A percentile compares a stretch with the other conserved stretches of the same genome.
phyloP scores from a whole-genome alignment of 805 yeast species.

The Cyberlindnera bimundalis region DNA sequence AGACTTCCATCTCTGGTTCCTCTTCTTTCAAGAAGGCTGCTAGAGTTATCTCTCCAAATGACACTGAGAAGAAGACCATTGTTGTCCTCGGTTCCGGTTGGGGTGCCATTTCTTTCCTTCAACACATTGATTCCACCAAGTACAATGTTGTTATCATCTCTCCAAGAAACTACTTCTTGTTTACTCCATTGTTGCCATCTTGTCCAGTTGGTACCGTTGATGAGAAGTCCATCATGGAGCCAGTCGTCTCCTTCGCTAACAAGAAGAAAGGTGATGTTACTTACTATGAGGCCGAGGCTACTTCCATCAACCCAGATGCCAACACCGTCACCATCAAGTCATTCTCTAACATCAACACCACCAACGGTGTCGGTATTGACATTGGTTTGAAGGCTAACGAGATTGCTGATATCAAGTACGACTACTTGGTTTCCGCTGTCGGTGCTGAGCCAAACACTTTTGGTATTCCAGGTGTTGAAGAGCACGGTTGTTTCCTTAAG shows the following conservation, averaged over 20 bases:
- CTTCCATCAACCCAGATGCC: slow-evolving; percentile 71
- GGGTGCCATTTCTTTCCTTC: slow-evolving; percentile 88
- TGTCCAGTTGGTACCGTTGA: slow-evolving; percentile 89
- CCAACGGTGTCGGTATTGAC: slow-evolving; percentile 29
- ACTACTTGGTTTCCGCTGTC: slow-evolving; percentile 83
- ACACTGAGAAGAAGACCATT: slow-evolving; percentile 36
- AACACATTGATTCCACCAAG: slow-evolving; percentile 78
- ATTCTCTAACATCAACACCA: slow-evolving; percentile 37
- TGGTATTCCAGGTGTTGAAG: slow-evolving; percentile 87
- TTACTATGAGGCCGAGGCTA: slow-evolving; percentile 89
- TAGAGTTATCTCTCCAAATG: slow-evolving; percentile 33
- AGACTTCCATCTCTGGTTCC: slow-evolving; percentile 31
- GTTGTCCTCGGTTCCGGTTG: slow-evolving; percentile 88
- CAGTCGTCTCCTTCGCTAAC: slow-evolving; percentile 84
- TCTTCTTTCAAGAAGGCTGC: slow-evolving; percentile 37
- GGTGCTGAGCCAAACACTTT: slow-evolving; percentile 94
- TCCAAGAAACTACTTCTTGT: slow-evolving; percentile 90
- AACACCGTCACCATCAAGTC: slow-evolving; percentile 64
- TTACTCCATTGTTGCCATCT: slow-evolving; percentile 91
- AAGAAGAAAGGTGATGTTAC: slow-evolving; percentile 71
- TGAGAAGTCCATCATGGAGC: slow-evolving; percentile 92
- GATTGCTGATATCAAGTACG: slow-evolving; percentile 54
- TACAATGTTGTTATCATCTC: slow-evolving; percentile 88
- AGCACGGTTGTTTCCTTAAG: slow-evolving; percentile 82
- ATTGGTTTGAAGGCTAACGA: slow-evolving; percentile 37